Percentiles rank a stretch among this genome's conserved stretches.
phyloP scores from a whole-genome alignment of 2,329 filamentous ascomycete genomes.

The Triangularia setosa region DNA sequence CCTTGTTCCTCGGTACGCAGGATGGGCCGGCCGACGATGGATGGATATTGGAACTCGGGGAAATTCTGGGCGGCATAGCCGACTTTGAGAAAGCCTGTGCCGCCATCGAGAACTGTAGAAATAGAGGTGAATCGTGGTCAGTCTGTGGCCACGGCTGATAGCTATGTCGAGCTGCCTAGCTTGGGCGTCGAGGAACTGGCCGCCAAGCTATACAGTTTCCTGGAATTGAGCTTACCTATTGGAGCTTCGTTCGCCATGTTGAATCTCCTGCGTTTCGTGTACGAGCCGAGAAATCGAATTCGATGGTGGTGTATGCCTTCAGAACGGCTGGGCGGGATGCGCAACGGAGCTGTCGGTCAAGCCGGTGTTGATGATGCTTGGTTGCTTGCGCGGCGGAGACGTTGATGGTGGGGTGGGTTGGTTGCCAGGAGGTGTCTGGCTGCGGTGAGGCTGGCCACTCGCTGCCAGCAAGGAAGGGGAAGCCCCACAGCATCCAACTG shows the following conservation, averaged over 20 bases:
- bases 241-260: constrained; percentile 50
- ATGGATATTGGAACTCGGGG: constrained; percentile 96
- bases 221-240: constrained; percentile 33
- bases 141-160: constrained; percentile 1
- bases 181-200: background rate
- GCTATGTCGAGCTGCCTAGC: constrained; percentile 8
- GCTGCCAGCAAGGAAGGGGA: background rate
- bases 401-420: constrained; percentile 25
- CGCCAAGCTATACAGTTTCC: background rate
- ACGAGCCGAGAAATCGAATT: background rate
- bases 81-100: constrained; percentile 99
- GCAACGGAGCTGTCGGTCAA: background rate
- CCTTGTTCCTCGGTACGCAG: constrained; percentile 87
- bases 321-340: background rate
- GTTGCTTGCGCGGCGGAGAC: constrained; percentile 17
- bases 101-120: constrained; percentile 90
- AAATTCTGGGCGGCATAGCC: constrained; percentile 99
- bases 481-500: constrained; percentile 17
- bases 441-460: constrained; percentile 9
- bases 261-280: background rate
- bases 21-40: constrained; percentile 96
- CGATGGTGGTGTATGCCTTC: background rate
- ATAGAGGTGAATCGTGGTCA: constrained; percentile 21
- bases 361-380: constrained; percentile 1
- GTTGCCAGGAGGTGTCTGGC: constrained; percentile 3